These are phyloP conservation scores for Isabelozyma rhagii DNA, from an alignment of 805 yeast species.

Conservation along the genomic window DNA sequence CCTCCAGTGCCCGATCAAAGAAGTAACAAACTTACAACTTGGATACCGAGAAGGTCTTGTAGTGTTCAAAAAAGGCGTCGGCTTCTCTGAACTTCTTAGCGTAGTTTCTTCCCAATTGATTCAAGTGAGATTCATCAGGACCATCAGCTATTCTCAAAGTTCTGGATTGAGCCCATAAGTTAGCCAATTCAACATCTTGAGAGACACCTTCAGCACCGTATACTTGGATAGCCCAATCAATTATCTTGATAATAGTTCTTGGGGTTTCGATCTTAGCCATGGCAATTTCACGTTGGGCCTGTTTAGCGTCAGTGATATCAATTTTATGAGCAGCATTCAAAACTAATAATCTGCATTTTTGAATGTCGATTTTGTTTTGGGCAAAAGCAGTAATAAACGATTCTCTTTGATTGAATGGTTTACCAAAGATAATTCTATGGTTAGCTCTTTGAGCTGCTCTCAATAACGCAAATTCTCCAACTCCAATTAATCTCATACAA, in stretches of 20 bases:
- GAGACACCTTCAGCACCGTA: conserved; percentile 65
- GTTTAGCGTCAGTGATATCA: conserved; percentile 51
- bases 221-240: conserved; percentile 63
- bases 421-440: conserved; percentile 50
- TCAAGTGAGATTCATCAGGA: conserved; percentile 64
- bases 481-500: conserved; percentile 64
- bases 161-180: conserved; percentile 49
- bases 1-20: too few species aligned
- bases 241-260: conserved; percentile 45
- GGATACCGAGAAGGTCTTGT: background rate
- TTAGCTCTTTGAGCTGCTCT: conserved; percentile 50
- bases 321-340: conserved; percentile 60
- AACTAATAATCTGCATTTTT: conserved; percentile 51
- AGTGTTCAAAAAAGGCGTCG: conserved; percentile 29
- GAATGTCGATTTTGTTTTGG: conserved; percentile 51
- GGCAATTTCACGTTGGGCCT: conserved; percentile 55
- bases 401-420: conserved; percentile 48
- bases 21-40: background rate
- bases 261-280: conserved; percentile 66
- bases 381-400: conserved; percentile 48
- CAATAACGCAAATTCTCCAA: conserved; percentile 53
- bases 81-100: conserved; percentile 34
- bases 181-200: conserved; percentile 58
- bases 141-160: conserved; percentile 66
- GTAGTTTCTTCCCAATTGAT: conserved; percentile 52